phyloP scores from a whole-genome alignment of 148 eudicot species.

The Hydrangea macrophylla region DNA sequence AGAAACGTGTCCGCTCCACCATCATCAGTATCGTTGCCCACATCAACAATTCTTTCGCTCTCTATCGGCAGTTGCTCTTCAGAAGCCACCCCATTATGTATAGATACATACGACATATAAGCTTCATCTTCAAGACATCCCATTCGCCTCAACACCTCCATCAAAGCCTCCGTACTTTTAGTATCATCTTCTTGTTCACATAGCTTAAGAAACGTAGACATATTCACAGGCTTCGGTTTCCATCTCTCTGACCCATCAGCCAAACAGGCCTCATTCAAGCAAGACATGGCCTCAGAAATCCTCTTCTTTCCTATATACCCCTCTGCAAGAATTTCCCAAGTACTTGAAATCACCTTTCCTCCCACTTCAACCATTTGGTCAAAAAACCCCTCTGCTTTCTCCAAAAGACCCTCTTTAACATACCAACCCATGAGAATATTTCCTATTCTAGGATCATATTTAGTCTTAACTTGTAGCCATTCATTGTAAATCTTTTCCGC shows the following conservation, averaged over 20 bases:
- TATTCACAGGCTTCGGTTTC: constrained; percentile 57
- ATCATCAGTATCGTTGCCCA: constrained; percentile 27
- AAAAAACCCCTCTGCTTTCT: constrained; percentile 59
- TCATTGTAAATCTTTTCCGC: constrained; percentile 69
- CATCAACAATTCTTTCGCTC: constrained; percentile 15
- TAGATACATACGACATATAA: constrained; percentile 38
- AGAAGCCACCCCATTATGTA: constrained; percentile 10
- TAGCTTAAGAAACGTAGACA: constrained; percentile 41
- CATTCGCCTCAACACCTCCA: constrained; percentile 48
- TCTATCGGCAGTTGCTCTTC: constrained; percentile 16
- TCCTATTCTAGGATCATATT: constrained; percentile 61
- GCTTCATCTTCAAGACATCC: constrained; percentile 54
- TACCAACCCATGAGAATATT: constrained; percentile 68
- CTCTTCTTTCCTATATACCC: constrained; percentile 44
- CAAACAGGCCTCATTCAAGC: constrained; percentile 54
- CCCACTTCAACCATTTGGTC: constrained; percentile 50
- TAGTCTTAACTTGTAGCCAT: constrained; percentile 53
- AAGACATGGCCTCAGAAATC: constrained; percentile 61
- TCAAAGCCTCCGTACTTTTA: constrained; percentile 46
- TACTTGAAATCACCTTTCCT: constrained; percentile 55
- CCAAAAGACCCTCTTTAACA: constrained; percentile 48
- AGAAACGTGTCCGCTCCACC: constrained; percentile 42
- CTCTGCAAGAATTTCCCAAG: constrained; percentile 78
- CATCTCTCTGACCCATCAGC: constrained; percentile 43
- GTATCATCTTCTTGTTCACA: constrained; percentile 49